These are phyloP conservation scores for Angophora floribunda DNA, from an alignment of 345 rosid genomes.

Conservation along the genomic window DNA sequence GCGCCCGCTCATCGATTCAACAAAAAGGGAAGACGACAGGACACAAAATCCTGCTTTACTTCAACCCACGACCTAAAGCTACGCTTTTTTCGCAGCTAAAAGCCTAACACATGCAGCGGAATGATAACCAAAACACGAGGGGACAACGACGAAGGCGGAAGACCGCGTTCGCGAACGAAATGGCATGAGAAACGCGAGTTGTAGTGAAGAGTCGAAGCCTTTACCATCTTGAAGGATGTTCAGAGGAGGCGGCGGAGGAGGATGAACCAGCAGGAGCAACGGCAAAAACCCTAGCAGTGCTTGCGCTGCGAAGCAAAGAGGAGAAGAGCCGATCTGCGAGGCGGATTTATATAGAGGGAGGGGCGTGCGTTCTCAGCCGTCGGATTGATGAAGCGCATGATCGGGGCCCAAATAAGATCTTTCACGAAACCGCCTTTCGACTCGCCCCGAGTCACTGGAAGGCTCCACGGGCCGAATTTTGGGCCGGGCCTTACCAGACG, in stretches of 20 bases:
- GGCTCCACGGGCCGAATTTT: background rate
- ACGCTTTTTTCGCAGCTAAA: background rate
- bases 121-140: background rate
- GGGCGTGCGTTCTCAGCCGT: background rate
- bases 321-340: accelerated
- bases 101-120: background rate
- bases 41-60: background rate
- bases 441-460: background rate
- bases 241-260: background rate
- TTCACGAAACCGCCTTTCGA: background rate
- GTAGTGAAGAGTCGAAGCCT: background rate
- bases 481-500: background rate
- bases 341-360: background rate
- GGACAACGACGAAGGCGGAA: background rate
- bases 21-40: background rate
- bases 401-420: background rate
- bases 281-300: background rate
- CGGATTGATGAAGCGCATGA: background rate
- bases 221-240: background rate
- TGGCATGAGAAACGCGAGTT: background rate
- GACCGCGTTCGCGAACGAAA: background rate
- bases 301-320: background rate
- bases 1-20: no score
- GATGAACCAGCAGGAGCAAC: background rate
- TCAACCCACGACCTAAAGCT: background rate